Evolutionary conservation across 306 rosid genomes (phyloP).

Genomic region (Bauhinia variegata): DNA sequence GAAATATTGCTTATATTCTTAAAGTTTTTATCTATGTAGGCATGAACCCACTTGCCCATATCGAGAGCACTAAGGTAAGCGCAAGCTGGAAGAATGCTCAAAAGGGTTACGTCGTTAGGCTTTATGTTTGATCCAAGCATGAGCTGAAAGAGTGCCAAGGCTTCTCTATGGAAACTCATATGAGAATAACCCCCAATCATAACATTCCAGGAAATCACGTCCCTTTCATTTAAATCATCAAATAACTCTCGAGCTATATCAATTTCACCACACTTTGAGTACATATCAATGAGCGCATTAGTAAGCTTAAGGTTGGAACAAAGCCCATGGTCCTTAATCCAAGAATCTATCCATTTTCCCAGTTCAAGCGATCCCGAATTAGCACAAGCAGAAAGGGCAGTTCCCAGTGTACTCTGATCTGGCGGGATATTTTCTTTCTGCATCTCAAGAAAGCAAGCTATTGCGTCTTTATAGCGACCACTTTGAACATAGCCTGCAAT

Average conservation of each 20-base stretch:
- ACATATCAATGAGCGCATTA: slow-evolving; percentile 80
- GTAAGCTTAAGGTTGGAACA: slow-evolving; percentile 56
- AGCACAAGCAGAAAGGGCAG: slow-evolving; percentile 81
- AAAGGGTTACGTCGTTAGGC: slow-evolving; percentile 87
- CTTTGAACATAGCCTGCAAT: slow-evolving; percentile 74
- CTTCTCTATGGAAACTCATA: slow-evolving; percentile 58
- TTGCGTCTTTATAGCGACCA: slow-evolving; percentile 57
- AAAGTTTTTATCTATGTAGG: slow-evolving; percentile 61
- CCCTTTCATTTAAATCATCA: slow-evolving; percentile 59
- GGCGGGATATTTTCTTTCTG: slow-evolving; percentile 46
- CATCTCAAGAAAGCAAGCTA: slow-evolving; percentile 63
- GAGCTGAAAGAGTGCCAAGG: slow-evolving; percentile 59
- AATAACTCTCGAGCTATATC: slow-evolving; percentile 63
- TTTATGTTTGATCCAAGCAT: slow-evolving; percentile 60
- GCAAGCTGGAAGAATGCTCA: slow-evolving; percentile 75
- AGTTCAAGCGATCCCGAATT: slow-evolving; percentile 53
- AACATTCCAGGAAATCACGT: slow-evolving; percentile 85
- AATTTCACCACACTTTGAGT: slow-evolving; percentile 68
- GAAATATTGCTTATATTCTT: slow-evolving; percentile 45
- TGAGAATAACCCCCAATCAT: slow-evolving; percentile 78
- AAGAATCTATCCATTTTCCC: slow-evolving; percentile 65
- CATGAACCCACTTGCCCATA: slow-evolving; percentile 91
- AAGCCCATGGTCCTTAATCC: slow-evolving; percentile 60
- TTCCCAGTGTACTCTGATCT: slow-evolving; percentile 64
- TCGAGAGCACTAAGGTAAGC: slow-evolving; percentile 85